These are phyloP conservation scores for Petrea volubilis DNA, from an alignment of 257 asterid genomes.

Conservation along the genomic window DNA sequence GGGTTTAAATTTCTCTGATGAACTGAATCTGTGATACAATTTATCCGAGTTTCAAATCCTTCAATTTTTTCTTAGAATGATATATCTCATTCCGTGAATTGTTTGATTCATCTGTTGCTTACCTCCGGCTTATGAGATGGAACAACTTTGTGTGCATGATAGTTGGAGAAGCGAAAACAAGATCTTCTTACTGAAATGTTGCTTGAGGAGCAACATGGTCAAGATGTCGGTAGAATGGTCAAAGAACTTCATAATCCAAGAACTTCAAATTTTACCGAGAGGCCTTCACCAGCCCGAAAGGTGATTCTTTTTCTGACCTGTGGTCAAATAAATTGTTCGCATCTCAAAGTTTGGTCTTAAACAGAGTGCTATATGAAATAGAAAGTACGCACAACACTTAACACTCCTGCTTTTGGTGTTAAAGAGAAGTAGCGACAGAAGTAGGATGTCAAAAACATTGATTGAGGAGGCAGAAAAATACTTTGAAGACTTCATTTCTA, in stretches of 20 bases:
- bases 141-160: constrained; percentile 16
- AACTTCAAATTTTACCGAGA: constrained; percentile 43
- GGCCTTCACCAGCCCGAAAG: constrained; percentile 59
- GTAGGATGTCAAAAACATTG: constrained; percentile 50
- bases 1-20: too few species aligned
- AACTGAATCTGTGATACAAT: too few species aligned
- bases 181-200: constrained; percentile 60
- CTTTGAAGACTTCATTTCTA: constrained; percentile 77
- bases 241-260: constrained; percentile 51
- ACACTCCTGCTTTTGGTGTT: constrained; percentile 25
- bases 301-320: constrained; percentile 30
- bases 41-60: too few species aligned
- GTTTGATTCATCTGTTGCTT: too few species aligned
- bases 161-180: constrained; percentile 65
- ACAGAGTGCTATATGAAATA: background rate
- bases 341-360: background rate
- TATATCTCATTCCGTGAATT: too few species aligned
- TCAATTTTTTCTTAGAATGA: too few species aligned
- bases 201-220: constrained; percentile 67
- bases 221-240: constrained; percentile 48
- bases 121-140: constrained; percentile 10
- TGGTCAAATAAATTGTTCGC: background rate
- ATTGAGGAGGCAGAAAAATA: constrained; percentile 81
- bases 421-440: constrained; percentile 76
- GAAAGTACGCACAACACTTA: background rate